Evolutionary conservation across 805 yeast genomes (phyloP).

Genomic region (Jamesozyma spencerorum): DNA sequence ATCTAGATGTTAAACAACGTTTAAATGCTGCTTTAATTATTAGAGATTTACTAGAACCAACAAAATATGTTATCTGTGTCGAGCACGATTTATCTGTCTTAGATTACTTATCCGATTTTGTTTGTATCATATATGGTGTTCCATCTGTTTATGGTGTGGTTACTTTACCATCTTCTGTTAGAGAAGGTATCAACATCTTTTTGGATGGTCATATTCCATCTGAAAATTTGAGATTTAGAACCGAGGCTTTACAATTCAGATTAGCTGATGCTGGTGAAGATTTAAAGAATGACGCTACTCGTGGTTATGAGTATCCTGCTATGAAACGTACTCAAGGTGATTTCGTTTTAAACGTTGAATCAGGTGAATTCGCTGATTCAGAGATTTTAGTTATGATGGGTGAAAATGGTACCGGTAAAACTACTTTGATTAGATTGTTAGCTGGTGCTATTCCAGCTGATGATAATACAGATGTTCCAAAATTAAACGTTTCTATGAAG

Average conservation of each 20-base stretch:
- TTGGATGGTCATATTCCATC: slow-evolving; percentile 96
- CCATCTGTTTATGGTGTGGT: slow-evolving; percentile 99
- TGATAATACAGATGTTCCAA: slow-evolving; percentile 64
- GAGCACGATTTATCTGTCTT: slow-evolving; percentile 98
- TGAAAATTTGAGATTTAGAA: slow-evolving; percentile 93
- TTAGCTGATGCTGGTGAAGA: slow-evolving; percentile 82
- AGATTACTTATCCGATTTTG: slow-evolving; percentile 93
- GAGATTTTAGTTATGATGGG: slow-evolving; percentile 99
- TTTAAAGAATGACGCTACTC: slow-evolving; percentile 64
- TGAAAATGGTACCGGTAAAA: slow-evolving; percentile 99
- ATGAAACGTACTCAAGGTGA: slow-evolving; percentile 94
- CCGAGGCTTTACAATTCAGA: slow-evolving; percentile 90
- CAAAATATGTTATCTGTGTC: slow-evolving; percentile 85
- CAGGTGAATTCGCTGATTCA: slow-evolving; percentile 90
- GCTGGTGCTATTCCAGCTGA: slow-evolving; percentile 93
- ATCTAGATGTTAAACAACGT: slow-evolving; percentile 97
- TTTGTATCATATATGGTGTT: slow-evolving; percentile 94
- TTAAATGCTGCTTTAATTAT: slow-evolving; percentile 93
- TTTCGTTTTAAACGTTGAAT: slow-evolving; percentile 70
- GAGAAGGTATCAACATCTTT: slow-evolving; percentile 98
- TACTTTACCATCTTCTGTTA: slow-evolving; percentile 88
- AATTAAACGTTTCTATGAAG: slow-evolving; percentile 90
- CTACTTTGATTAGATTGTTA: slow-evolving; percentile 88
- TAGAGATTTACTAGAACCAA: slow-evolving; percentile 69
- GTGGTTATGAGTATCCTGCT: slow-evolving; percentile 66